Base-by-base conservation (phyloP, 768 basidiomycete species). In the Macrocybe gigantea region DNA sequence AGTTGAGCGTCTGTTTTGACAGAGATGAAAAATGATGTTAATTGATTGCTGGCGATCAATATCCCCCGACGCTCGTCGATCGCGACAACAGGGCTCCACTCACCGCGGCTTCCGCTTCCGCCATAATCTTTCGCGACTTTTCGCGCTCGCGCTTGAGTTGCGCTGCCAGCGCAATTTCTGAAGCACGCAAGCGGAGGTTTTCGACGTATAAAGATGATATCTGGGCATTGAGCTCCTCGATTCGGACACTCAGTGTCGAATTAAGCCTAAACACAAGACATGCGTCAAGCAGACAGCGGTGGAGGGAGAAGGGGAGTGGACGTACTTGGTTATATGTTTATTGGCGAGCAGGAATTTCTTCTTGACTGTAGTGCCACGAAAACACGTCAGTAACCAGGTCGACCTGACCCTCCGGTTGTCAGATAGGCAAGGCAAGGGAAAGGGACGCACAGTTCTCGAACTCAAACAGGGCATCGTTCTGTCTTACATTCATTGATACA, bases 311-410 rank as follows among this genome's bases (percentile, higher is more conserved):
- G n/a, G 33, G 35, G 30, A 36, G 12, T 0, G n/a, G 30, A 63
- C 77, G 35, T 56, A 90, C 88, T 91, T 92, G 22, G 89, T 90
- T 61, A 92, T 92, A 67, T 91, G 89, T 67, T 90, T 91, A 69
- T 92, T 92, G 49, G 88, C 88, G 50, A 90, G 82, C 14, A 92
- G 74, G 59, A 90, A 91, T 70, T 89, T 91, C 82, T 88, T 89
- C 82, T 91, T 91, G 74, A 91, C 89, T 92, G 47, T 53, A 53
- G 65, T 54, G 62, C 64, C 64, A 73, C 64, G 59, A 58, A 56
- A 61, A 50, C 60, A 56, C 49, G 52, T 59, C 53, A 63, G 32
- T 33, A 12, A 44, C 35, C 42, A 44, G 42, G 42, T 31, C 29
- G 32, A 34, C 29, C 10, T 12, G 32, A 12, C 32, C 42, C 31